A percentile compares a stretch with the other conserved stretches of the same genome.
These are phyloP conservation scores for Plasmodium relictum DNA, from an alignment of 169 alveolate genomes.

Conservation along the genomic window DNA sequence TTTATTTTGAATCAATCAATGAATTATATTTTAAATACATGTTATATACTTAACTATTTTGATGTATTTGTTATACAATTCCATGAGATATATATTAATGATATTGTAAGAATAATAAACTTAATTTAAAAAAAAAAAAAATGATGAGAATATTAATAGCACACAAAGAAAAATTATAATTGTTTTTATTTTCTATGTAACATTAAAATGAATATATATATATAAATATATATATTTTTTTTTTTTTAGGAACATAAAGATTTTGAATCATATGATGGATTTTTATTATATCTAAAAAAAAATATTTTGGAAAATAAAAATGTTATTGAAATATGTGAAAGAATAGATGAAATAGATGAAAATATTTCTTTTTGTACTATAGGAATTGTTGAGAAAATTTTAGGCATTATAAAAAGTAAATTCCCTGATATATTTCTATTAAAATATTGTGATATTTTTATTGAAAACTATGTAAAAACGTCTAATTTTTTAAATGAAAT, in stretches of 20 bases:
- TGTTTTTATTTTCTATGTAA: neutral
- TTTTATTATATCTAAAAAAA: conserved; percentile 4
- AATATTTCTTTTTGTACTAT: conserved; percentile 68
- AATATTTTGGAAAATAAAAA: conserved; percentile 34
- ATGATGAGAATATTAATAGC: neutral
- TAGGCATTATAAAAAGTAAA: conserved; percentile 48
- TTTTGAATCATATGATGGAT: conserved; percentile 52
- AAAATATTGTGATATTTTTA: conserved; percentile 77
- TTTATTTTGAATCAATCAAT: conserved; percentile 29
- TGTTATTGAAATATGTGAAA: conserved; percentile 40
- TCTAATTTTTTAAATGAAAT: conserved; percentile 59
- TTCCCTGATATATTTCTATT: conserved; percentile 39
- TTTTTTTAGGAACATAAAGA: conserved; percentile 8
- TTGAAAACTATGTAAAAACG: conserved; percentile 79
- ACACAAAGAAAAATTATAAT: too few relatives aligned
- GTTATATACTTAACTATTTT: conserved; percentile 41
- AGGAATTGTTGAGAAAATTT: conserved; percentile 76
- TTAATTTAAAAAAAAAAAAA: conserved; percentile 5
- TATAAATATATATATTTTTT: neutral
- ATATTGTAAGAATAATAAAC: conserved; percentile 13
- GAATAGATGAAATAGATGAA: conserved; percentile 73
- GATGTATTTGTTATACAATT: conserved; percentile 37
- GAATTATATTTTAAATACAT: conserved; percentile 30
- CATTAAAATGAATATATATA: neutral
- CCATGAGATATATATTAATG: conserved; percentile 34